Conservation (phyloP, 306 rosid species). For the Prunus mume region DNA sequence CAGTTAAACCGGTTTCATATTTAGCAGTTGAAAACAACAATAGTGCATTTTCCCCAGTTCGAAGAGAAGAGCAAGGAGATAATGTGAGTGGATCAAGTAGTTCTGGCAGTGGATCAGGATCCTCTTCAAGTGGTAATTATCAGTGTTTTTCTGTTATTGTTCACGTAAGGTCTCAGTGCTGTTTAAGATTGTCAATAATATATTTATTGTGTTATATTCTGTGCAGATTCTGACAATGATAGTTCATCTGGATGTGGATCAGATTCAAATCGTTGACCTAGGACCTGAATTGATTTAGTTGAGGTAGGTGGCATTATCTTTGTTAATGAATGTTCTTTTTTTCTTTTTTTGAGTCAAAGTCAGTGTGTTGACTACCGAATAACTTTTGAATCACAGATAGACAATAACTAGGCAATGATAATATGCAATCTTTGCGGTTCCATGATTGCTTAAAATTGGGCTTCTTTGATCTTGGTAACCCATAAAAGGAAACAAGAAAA, state of each 20-base stretch:
- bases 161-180: not conserved
- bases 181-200: slow-evolving; percentile 3
- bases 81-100: slow-evolving; percentile 59
- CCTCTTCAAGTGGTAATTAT: slow-evolving; percentile 33
- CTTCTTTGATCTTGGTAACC: not conserved
- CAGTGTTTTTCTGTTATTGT: not conserved
- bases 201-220: slow-evolving; percentile 6
- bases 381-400: not conserved
- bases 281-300: slow-evolving; percentile 34
- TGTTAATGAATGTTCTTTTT: not conserved
- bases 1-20: not conserved
- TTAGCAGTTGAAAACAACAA: slow-evolving; percentile 35
- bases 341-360: slow-evolving; percentile 6
- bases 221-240: slow-evolving; percentile 72
- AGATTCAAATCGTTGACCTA: slow-evolving; percentile 49
- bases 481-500: not conserved
- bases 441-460: not conserved
- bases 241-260: slow-evolving; percentile 70
- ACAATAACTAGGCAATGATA: not conserved
- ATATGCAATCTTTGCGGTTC: not conserved
- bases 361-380: not conserved
- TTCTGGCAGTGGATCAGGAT: slow-evolving; percentile 67
- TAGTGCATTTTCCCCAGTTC: slow-evolving; percentile 31
- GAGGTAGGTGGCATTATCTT: slow-evolving; percentile 8
- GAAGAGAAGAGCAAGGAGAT: slow-evolving; percentile 34